These are phyloP conservation scores for Isoetes taiwanensis DNA, from an alignment of 75 land plant genomes.

Conservation along the genomic window DNA sequence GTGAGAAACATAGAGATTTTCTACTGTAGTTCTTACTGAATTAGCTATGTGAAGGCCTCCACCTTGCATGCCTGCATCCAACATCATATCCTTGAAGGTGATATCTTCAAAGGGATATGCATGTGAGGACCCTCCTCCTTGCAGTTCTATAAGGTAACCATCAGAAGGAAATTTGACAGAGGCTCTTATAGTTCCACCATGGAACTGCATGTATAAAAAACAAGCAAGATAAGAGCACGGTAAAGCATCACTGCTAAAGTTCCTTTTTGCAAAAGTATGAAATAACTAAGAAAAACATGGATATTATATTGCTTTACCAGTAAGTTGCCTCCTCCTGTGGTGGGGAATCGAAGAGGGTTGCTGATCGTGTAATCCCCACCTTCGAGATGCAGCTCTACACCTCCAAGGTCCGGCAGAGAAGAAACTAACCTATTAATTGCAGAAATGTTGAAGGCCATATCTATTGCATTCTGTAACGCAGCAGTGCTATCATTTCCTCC, in stretches of 20 bases:
- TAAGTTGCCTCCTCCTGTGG: background rate
- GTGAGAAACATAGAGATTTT: slow-evolving; percentile 53
- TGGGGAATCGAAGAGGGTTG: background rate
- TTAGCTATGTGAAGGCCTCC: slow-evolving; percentile 56
- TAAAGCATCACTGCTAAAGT: too few relatives aligned
- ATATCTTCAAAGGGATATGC: slow-evolving; percentile 38
- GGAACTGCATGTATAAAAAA: slow-evolving; percentile 41
- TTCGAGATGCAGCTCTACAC: background rate
- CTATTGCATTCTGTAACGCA: background rate
- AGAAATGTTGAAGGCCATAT: background rate
- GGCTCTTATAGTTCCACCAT: slow-evolving; percentile 56
- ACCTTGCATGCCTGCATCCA: slow-evolving; percentile 53
- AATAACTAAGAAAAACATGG: too few relatives aligned
- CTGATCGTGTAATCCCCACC: background rate
- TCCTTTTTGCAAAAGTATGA: too few relatives aligned
- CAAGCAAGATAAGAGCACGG: too few relatives aligned
- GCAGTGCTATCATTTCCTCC: background rate
- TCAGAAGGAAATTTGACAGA: slow-evolving; percentile 39
- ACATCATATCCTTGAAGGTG: slow-evolving; percentile 46
- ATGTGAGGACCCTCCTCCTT: too few relatives aligned
- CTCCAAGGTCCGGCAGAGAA: background rate
- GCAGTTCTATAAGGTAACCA: slow-evolving; percentile 43
- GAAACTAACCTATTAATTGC: background rate
- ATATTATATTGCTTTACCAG: too few relatives aligned
- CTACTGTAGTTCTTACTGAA: slow-evolving; percentile 45